Conservation (phyloP, 148 eudicot genomes). For the Tetragonia tetragonoides region DNA sequence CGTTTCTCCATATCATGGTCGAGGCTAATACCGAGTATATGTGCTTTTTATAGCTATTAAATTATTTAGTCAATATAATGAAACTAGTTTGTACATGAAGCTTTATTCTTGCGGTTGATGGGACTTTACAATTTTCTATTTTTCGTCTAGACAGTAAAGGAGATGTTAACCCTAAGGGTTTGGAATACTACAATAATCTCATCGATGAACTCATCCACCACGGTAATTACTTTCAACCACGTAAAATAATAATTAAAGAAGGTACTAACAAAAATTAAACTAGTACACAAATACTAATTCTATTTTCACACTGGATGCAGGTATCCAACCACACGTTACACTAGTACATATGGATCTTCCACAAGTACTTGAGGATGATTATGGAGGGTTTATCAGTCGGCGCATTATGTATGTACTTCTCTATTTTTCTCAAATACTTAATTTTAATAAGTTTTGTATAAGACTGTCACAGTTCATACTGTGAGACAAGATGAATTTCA, state of each 20-base stretch:
- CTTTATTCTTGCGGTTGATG: too few relatives aligned
- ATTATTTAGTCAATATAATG: too few relatives aligned
- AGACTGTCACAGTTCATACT: too few relatives aligned
- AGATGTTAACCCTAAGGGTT: conserved; percentile 44
- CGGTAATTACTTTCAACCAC: conserved; percentile 23
- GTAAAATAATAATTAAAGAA: not conserved
- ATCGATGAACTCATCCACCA: conserved; percentile 46
- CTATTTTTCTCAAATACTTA: not conserved
- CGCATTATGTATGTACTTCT: conserved; percentile 37
- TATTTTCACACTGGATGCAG: conserved; percentile 23
- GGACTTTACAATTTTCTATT: too few relatives aligned
- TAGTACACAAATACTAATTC: not conserved
- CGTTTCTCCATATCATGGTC: conserved; percentile 76
- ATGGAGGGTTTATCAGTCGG: conserved; percentile 50
- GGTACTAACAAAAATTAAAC: too few relatives aligned
- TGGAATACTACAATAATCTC: conserved; percentile 50
- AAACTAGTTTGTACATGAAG: too few relatives aligned
- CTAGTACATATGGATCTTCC: conserved; percentile 50
- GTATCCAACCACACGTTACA: conserved; percentile 72
- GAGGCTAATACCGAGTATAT: conserved; percentile 62
- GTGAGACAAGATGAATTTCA: too few relatives aligned
- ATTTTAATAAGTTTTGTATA: too few relatives aligned
- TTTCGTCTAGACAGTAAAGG: conserved; percentile 53
- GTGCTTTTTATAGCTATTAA: too few relatives aligned
- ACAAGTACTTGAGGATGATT: conserved; percentile 59